Percentiles rank a stretch among this genome's conserved stretches.
phyloP scores from a whole-genome alignment of 2,329 filamentous ascomycete genomes.

The Camptophora hylomeconis region DNA sequence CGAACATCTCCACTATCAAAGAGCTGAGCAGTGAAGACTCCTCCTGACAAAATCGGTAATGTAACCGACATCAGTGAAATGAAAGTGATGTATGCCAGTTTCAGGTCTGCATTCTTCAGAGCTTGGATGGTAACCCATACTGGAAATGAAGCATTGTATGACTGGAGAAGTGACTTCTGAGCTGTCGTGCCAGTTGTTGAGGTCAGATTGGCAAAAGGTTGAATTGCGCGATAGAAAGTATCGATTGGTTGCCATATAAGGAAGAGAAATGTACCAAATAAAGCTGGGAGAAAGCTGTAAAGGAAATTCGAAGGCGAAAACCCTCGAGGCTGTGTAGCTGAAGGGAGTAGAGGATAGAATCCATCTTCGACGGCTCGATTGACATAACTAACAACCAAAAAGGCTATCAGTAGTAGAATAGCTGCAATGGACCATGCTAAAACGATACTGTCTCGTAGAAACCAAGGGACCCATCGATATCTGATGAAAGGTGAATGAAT shows the following conservation, averaged over 20 bases:
- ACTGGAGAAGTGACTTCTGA: constrained; percentile 42
- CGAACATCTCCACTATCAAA: constrained; percentile 34
- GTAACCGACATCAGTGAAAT: constrained; percentile 38
- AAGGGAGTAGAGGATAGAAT: constrained; percentile 56
- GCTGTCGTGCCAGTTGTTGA: constrained; percentile 38
- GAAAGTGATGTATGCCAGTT: constrained; percentile 43
- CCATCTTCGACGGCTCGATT: constrained; percentile 52
- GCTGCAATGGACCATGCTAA: constrained; percentile 50
- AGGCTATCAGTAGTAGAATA: constrained; percentile 50
- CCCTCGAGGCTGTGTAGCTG: constrained; percentile 45
- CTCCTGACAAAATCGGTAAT: constrained; percentile 46
- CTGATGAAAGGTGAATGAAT: constrained; percentile 41
- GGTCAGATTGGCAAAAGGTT: constrained; percentile 44
- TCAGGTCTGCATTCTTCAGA: constrained; percentile 41
- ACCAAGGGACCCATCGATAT: constrained; percentile 64
- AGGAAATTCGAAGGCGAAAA: constrained; percentile 84
- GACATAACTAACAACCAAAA: constrained; percentile 69
- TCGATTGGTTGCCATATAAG: constrained; percentile 48
- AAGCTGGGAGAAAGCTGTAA: constrained; percentile 52
- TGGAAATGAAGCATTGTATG: constrained; percentile 43
- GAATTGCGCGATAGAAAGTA: constrained; percentile 45
- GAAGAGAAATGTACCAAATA: constrained; percentile 47
- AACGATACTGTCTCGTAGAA: constrained; percentile 54
- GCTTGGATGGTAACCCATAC: constrained; percentile 40
- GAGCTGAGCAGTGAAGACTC: constrained; percentile 50